A percentile compares a stretch with the other conserved stretches of the same genome.
These are phyloP conservation scores for Edaphochlamys debaryana DNA, from an alignment of 139 green algal species.

Conservation along the genomic window DNA sequence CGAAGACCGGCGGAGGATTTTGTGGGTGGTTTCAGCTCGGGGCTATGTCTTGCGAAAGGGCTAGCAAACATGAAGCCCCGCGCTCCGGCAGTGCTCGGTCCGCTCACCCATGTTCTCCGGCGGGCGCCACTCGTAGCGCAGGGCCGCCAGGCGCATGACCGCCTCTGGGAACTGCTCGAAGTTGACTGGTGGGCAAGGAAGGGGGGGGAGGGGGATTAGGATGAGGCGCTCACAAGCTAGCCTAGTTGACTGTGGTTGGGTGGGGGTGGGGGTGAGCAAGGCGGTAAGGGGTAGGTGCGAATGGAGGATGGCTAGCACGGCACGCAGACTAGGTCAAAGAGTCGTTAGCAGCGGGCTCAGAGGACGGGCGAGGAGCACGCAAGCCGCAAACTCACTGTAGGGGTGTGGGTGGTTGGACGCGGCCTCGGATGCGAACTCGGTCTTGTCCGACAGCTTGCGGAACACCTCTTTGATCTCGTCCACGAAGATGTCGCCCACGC, in stretches of 20 bases:
- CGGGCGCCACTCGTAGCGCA: constrained; percentile 48
- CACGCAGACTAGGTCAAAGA: too few relatives aligned
- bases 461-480: constrained; percentile 31
- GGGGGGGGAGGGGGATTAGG: not conserved
- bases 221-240: too few relatives aligned
- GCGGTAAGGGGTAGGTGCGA: not conserved
- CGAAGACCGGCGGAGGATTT: too few relatives aligned
- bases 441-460: constrained; percentile 24
- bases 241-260: too few relatives aligned
- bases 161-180: constrained; percentile 40
- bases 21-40: too few relatives aligned
- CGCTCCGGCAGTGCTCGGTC: too few relatives aligned
- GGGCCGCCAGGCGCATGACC: constrained; percentile 30
- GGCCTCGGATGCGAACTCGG: constrained; percentile 15
- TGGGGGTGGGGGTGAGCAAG: too few relatives aligned
- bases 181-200: not conserved
- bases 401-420: constrained; percentile 11
- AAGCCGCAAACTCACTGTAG: constrained; percentile 35
- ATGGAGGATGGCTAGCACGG: too few relatives aligned
- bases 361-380: too few relatives aligned
- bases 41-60: too few relatives aligned
- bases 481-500: not conserved
- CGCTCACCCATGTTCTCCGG: constrained; percentile 41
- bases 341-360: too few relatives aligned
- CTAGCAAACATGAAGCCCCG: too few relatives aligned